Evolutionary conservation across 139 green algal genomes (phyloP), one percentile per base, ranked within the genome.

Genomic region (Chlorella sorokiniana): DNA sequence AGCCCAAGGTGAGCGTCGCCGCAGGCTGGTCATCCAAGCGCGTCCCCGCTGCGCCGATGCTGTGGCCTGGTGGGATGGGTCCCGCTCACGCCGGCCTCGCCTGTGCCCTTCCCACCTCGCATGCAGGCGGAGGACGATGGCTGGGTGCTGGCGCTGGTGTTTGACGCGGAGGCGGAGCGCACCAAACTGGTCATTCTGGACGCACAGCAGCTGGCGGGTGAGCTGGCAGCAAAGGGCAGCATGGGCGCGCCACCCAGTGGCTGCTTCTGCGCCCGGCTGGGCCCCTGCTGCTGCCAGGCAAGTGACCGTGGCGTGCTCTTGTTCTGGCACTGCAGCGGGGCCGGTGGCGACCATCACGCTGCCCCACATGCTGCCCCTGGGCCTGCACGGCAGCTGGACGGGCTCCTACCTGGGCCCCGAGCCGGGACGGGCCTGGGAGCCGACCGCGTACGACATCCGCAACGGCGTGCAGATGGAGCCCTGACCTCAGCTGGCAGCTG

Each of bases 141-240:
- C 27, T 92, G 87, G 87, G 56, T 92, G 31, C 25, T 92, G 41
- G 31, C 70, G 16, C 51, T 92, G 67, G 82, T 87, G 61, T 90
- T 86, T 52, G 48, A 90, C 42, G 54, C 78, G 0, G 37, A 38
- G 2, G 45, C 27, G 0, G 35, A 87, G 37, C 45, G 70, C 9
- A 86, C 70, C 5, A 61, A 86, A 23, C 71, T 91, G 37, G 88
- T 78, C 25, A 85, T 92, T 22, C 82, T 92, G 67, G 65, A 91
- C 35, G 88, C 87, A 25, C 67, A 65, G 56, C 56, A 31, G 56
- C 56, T 56, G 67, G 35, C 67, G 7, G 69, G 69, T 75, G 42
- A 25, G 42, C 2, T 41, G n/a, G 61, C 9, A 31, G 1, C 61
- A 33, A 10, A 68, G 38, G 61, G 29, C 29, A 40, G 61, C n/a